Base-by-base conservation (phyloP, 495 filamentous ascomycete genomes). In the Parathielavia hyrcaniae region DNA sequence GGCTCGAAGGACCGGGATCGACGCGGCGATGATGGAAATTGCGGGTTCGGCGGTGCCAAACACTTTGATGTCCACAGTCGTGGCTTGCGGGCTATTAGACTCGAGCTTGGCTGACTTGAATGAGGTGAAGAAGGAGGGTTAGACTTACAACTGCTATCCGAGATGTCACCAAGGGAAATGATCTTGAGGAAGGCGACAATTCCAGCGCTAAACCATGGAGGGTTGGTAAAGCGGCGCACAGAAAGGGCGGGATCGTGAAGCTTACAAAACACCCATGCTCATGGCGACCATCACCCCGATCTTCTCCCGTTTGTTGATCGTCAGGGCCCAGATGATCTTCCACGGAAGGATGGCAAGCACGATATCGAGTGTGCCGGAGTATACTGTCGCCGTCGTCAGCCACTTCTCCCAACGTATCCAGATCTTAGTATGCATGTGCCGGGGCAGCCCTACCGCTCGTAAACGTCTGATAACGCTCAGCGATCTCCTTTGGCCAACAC, bases 321-420 rank as follows among this genome's bases (percentile, higher is more conserved):
- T 46, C 16, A 64, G 20, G 8, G 34, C 50, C 49, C 58, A 62
- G 36, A 69, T 55, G 20, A 69, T 61, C 36, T 43, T 57, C 67
- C 69, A 71, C 4, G 69, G 59, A 0, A 68, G 47, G n/a, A 66
- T 13, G 17, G 64, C 66, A 4, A 68, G 61, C 5, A 55, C 47
- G 2, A 68, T 57, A 38, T 69, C 69, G 3, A 53, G 22, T 0
- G 13, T 9, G 35, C 51, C 58, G 13, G 52, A 55, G 23, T 51
- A 51, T 3, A 38, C 34, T 51, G 32, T 11, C 7, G 4, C 9
- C 44, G 14, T 46, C 44, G 20, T 46, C 16, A 46, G 20, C 20
- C 3, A 6, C 3, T 30, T 30, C 26, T 30, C 26, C 26, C 26
- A 30, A 30, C 2, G 6, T 6, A 30, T 30, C 20, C 19, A 26